Percentiles rank a stretch among this genome's conserved stretches.
phyloP scores from a whole-genome alignment of 2,329 filamentous ascomycete genomes.

The Scortechinia acanthostroma region DNA sequence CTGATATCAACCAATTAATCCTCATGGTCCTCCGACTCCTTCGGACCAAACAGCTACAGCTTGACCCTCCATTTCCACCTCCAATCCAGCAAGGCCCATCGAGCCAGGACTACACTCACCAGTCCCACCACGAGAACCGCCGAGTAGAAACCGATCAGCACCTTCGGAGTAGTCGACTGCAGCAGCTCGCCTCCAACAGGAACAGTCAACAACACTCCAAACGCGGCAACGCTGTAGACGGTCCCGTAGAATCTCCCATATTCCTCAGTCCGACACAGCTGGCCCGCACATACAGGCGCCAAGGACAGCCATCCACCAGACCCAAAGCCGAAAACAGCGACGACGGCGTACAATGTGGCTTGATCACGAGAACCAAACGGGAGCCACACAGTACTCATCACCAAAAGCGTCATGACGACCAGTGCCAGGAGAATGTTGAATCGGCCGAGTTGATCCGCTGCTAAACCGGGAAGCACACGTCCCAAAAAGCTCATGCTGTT shows the following conservation, averaged over 20 bases:
- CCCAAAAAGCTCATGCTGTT: slow-evolving; percentile 32
- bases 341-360: slow-evolving; percentile 27
- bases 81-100: not conserved
- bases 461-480: slow-evolving; percentile 30
- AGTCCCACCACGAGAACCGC: slow-evolving; percentile 26
- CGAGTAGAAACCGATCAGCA: slow-evolving; percentile 34
- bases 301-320: slow-evolving; percentile 3
- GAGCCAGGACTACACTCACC: not conserved
- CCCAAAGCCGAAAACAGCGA: not conserved
- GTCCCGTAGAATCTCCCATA: not conserved
- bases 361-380: slow-evolving; percentile 30
- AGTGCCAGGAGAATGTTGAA: slow-evolving; percentile 32
- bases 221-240: not conserved
- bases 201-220: not conserved
- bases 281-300: slow-evolving; percentile 7
- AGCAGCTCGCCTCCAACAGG: not conserved
- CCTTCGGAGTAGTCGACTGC: slow-evolving; percentile 24
- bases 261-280: not conserved
- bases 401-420: slow-evolving; percentile 22
- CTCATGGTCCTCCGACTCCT: too few species aligned
- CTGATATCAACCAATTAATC: too few species aligned
- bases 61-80: not conserved
- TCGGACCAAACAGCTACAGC: not conserved
- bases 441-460: slow-evolving; percentile 30
- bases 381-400: slow-evolving; percentile 32